Conservation (phyloP, 257 asterid genomes). For the Apocynum venetum region DNA sequence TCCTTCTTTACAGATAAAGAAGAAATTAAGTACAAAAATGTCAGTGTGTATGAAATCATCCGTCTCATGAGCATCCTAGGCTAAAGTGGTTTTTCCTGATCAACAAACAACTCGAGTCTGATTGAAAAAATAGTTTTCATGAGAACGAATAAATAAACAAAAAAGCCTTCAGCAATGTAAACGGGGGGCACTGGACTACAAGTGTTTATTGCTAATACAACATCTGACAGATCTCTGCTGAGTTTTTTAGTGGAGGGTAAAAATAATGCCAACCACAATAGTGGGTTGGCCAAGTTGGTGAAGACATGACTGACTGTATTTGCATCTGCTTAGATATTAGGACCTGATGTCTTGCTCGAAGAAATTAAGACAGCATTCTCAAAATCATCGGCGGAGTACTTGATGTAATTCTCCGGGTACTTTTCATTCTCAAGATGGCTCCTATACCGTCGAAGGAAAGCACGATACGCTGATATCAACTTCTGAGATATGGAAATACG, state of each 20-base stretch:
- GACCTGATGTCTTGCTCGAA: conserved; percentile 30
- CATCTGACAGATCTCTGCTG: no score
- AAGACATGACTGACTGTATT: no score
- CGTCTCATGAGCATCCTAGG: no score
- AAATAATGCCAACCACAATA: no score
- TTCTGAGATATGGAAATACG: conserved; percentile 59
- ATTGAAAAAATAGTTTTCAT: neutral
- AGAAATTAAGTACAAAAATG: no score
- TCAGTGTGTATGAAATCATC: no score
- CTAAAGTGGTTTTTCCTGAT: no score
- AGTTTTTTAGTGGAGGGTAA: no score
- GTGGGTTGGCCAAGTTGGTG: no score
- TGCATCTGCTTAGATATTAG: neutral
- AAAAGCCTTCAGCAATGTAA: neutral
- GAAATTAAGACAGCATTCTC: conserved; percentile 80
- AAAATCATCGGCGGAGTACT: conserved; percentile 81
- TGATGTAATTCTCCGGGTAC: conserved; percentile 89
- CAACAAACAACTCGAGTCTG: neutral
- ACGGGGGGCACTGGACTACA: neutral
- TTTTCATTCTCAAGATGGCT: conserved; percentile 79
- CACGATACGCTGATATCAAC: conserved; percentile 72
- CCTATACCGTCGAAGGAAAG: conserved; percentile 77
- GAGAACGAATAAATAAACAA: no score
- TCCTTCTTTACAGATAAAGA: neutral
- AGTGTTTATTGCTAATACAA: no score